A percentile compares a stretch with the other conserved stretches of the same genome.
phyloP scores from a whole-genome alignment of 129 eudicot genomes.

The Heracleum sosnowskyi region DNA sequence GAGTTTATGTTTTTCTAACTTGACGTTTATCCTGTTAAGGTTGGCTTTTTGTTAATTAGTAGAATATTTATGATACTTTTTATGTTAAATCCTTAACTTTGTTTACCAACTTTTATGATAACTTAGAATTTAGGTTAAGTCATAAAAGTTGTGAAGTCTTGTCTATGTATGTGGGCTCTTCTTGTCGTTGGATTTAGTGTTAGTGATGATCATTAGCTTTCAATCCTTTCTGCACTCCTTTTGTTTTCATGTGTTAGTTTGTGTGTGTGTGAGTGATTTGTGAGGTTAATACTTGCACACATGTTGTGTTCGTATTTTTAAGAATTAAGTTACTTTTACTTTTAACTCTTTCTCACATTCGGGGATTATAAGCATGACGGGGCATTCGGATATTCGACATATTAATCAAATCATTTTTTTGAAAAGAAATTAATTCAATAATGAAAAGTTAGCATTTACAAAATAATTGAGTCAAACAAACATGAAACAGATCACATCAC shows the following conservation, averaged over 20 bases:
- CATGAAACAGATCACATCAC: too few relatives aligned
- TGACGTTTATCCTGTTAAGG: not conserved
- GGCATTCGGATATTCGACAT: too few relatives aligned
- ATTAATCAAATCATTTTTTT: too few relatives aligned
- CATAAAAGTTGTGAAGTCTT: not conserved
- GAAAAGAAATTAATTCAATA: too few relatives aligned
- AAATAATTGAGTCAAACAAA: too few relatives aligned
- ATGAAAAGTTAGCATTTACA: too few relatives aligned
- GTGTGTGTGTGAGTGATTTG: too few relatives aligned
- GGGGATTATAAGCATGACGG: too few relatives aligned
- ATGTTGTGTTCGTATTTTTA: not conserved
- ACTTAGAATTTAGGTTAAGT: not conserved
- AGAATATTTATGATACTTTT: not conserved
- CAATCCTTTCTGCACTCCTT: not conserved
- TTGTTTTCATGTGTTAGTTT: not conserved
- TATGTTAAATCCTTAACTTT: not conserved
- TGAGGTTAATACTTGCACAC: not conserved
- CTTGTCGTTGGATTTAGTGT: not conserved
- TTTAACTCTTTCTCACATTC: too few relatives aligned
- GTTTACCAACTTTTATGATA: not conserved
- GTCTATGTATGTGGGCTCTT: not conserved
- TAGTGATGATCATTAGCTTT: not conserved
- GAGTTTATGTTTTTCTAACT: not conserved
- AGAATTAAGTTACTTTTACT: not conserved
- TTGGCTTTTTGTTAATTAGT: not conserved